These are phyloP conservation scores for Coemansia sp. DNA, from an alignment of 192 early-diverging fungal species.

Conservation along the genomic window DNA sequence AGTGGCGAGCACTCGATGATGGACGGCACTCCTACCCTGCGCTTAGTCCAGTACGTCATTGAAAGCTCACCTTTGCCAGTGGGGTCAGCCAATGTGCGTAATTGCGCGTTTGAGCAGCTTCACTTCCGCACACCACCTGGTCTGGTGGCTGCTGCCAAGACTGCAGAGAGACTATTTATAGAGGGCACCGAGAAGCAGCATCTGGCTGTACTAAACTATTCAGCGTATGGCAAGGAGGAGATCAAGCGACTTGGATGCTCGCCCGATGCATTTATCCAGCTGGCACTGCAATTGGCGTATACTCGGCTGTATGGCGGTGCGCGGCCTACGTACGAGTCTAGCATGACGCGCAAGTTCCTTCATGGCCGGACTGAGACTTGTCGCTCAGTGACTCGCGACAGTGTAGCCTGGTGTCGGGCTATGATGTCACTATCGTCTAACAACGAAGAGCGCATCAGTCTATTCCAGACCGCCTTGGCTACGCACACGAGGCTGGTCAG, in stretches of 20 bases:
- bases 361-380: slow-evolving; percentile 96
- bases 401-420: slow-evolving; percentile 80
- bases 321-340: slow-evolving; percentile 91
- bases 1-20: slow-evolving; percentile 93
- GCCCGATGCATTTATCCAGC: slow-evolving; percentile 82
- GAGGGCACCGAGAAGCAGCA: slow-evolving; percentile 77
- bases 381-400: slow-evolving; percentile 78
- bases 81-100: neutral
- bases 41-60: slow-evolving; percentile 82
- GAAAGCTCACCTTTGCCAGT: slow-evolving; percentile 62
- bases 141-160: slow-evolving; percentile 63
- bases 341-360: slow-evolving; percentile 89
- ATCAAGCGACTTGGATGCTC: slow-evolving; percentile 87
- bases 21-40: slow-evolving; percentile 93
- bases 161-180: slow-evolving; percentile 78
- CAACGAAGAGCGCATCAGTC: slow-evolving; percentile 63
- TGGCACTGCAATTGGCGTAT: slow-evolving; percentile 97
- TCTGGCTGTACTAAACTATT: slow-evolving; percentile 79
- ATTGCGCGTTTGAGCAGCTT: slow-evolving; percentile 61
- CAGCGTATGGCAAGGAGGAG: slow-evolving; percentile 90
- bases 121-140: slow-evolving; percentile 68
- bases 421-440: slow-evolving; percentile 67
- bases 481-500: slow-evolving; percentile 83
- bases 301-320: slow-evolving; percentile 83
- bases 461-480: slow-evolving; percentile 76